These are phyloP conservation scores for Penicillium diatomitis DNA, from an alignment of 495 filamentous ascomycete genomes.

Conservation along the genomic window DNA sequence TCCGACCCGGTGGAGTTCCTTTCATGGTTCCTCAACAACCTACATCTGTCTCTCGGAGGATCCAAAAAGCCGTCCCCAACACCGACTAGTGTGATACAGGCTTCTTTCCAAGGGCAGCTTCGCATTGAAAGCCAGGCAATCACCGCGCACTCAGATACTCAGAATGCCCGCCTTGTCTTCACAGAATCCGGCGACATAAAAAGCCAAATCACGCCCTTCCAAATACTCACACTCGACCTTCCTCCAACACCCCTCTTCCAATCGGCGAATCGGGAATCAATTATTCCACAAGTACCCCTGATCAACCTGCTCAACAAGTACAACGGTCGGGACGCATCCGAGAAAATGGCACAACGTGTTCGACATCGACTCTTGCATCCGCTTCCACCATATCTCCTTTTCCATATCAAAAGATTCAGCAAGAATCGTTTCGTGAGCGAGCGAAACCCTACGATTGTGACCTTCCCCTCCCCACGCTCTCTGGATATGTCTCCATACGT, in stretches of 20 bases:
- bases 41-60: constrained; percentile 86
- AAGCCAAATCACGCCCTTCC: constrained; percentile 64
- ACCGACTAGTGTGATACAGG: constrained; percentile 66
- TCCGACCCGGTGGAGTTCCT: constrained; percentile 95
- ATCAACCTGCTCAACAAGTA: constrained; percentile 89
- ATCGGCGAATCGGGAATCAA: constrained; percentile 80
- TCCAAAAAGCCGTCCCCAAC: constrained; percentile 69
- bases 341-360: constrained; percentile 74
- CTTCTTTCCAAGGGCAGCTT: constrained; percentile 85
- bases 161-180: constrained; percentile 80
- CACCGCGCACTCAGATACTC: constrained; percentile 78
- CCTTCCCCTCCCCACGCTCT: constrained; percentile 66
- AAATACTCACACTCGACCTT: constrained; percentile 87
- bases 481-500: constrained; percentile 88
- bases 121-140: constrained; percentile 92
- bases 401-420: constrained; percentile 96
- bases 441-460: constrained; percentile 96
- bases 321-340: constrained; percentile 79
- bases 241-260: constrained; percentile 95
- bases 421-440: constrained; percentile 93
- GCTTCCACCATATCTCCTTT: constrained; percentile 81
- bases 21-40: constrained; percentile 93
- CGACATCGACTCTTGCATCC: constrained; percentile 89
- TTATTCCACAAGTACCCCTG: constrained; percentile 91
- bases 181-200: constrained; percentile 81